Conservation (phyloP, 805 yeast species). For the Saturnispora kantuleensis region DNA sequence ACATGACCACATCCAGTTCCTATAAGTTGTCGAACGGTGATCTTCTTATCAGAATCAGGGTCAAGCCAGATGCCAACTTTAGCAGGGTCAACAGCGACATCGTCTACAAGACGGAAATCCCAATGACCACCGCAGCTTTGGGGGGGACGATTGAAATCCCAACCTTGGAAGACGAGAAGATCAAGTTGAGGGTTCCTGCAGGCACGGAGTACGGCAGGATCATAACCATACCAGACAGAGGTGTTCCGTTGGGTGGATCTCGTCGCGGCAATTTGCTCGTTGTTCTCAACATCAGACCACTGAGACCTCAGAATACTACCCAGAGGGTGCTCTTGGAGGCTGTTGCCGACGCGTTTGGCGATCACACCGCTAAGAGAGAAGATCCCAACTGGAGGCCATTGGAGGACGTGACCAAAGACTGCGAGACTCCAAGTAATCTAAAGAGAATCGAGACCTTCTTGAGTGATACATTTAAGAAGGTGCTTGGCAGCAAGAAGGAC, state of each 20-base stretch:
- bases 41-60: conserved; percentile 70
- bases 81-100: conserved; percentile 58
- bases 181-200: conserved; percentile 70
- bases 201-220: conserved; percentile 75
- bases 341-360: conserved; percentile 83
- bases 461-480: conserved; percentile 46
- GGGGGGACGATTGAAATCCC: conserved; percentile 93
- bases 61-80: conserved; percentile 65
- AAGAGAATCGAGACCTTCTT: conserved; percentile 50
- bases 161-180: conserved; percentile 62
- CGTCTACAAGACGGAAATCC: conserved; percentile 54
- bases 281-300: conserved; percentile 56
- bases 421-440: conserved; percentile 38
- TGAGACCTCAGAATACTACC: conserved; percentile 69
- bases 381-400: conserved; percentile 38
- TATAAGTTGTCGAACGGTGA: conserved; percentile 75
- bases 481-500: conserved; percentile 19
- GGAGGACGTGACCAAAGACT: conserved; percentile 16
- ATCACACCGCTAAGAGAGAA: conserved; percentile 63
- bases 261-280: conserved; percentile 78
- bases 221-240: conserved; percentile 74
- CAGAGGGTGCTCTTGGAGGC: conserved; percentile 89
- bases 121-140: conserved; percentile 92
- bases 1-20: conserved; percentile 61
- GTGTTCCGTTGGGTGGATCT: conserved; percentile 57